Evolutionary conservation across 2,329 filamentous ascomycete genomes (phyloP), one percentile per base, ranked within the genome.

Genomic region (Metarhizium album): DNA sequence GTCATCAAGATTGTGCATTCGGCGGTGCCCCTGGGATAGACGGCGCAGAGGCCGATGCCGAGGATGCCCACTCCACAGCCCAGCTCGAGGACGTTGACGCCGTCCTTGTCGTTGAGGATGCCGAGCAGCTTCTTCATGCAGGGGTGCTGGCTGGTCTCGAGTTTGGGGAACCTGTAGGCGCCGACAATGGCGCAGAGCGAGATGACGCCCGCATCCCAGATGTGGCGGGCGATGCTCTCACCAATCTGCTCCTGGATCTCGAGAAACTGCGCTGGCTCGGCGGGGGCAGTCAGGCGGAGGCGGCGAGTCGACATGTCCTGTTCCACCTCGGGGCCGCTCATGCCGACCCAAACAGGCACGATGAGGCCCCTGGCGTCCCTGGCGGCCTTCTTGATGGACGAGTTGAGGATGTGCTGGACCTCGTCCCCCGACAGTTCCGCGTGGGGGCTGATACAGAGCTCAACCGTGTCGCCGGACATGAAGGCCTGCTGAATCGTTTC

Each of bases 151-250:
- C 58, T 64, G 16, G 59, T 58, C 31, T 58, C 55, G 42, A 59
- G 56, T n/a, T 56, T 53, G 5, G 63, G 61, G 11, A 60, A 54
- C 5, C 57, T 56, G 38, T 61, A 61, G 3, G 60, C 59, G 13
- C 60, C 62, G 4, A 60, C 62, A 27, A 70, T 57, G 40, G 62
- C 62, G 23, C 64, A 65, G 18, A 67, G 56, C 1, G 73, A 70
- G 5, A 75, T 65, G 9, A 80, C 64, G 1, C 78, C 78, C 1
- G 71, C 77, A 48, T 82, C 78, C 78, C 78, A 82, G 5, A 81
- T 67, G 53, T 81, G 78, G 2, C 78, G 71, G 0, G 78, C 77
- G 50, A 82, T 80, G 58, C 76, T 80, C 62, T 81, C 77, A 14
- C 76, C 78, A 9, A 81, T 72, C 48, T 80, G 76, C 53, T 82